Conservation (phyloP, 495 filamentous ascomycete genomes). For the Aspergillus olivimuriae region DNA sequence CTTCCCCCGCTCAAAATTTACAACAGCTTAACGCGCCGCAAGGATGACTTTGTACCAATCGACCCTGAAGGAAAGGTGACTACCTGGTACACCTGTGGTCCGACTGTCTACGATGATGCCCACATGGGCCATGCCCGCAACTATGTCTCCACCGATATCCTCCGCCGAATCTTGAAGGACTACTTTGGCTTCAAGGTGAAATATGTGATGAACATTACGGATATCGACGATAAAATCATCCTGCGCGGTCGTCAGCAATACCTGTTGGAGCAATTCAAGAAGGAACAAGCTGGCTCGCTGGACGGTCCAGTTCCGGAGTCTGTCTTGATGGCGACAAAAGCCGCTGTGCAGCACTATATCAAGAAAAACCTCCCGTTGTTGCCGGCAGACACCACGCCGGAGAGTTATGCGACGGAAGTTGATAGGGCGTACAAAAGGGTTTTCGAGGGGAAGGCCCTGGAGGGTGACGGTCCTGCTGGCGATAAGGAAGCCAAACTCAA, state of each 20-base stretch:
- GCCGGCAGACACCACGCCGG: conserved; percentile 27
- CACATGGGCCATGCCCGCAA: conserved; percentile 90
- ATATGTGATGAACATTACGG: conserved; percentile 96
- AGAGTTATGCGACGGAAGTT: conserved; percentile 48
- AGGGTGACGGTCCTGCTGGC: conserved; percentile 46
- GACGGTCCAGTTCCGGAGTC: conserved; percentile 44
- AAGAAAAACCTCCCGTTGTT: conserved; percentile 69
- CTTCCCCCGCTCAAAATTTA: conserved; percentile 46
- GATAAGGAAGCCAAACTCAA: conserved; percentile 84
- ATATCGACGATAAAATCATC: conserved; percentile 82
- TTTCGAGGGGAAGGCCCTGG: conserved; percentile 44
- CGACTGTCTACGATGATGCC: conserved; percentile 87
- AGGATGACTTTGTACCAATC: conserved; percentile 70
- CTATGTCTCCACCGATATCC: conserved; percentile 91
- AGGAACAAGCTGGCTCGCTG: neutral
- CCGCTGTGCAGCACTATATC: conserved; percentile 62
- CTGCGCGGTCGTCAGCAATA: neutral
- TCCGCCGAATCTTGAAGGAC: conserved; percentile 76
- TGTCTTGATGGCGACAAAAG: conserved; percentile 45
- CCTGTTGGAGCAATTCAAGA: neutral
- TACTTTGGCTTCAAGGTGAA: conserved; percentile 82
- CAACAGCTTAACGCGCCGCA: conserved; percentile 70
- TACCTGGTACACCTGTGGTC: conserved; percentile 86
- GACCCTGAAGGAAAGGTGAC: conserved; percentile 61
- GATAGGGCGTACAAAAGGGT: conserved; percentile 59